These are phyloP conservation scores for Sporothrix luriei DNA, from an alignment of 2,329 filamentous ascomycete species.

Conservation along the genomic window DNA sequence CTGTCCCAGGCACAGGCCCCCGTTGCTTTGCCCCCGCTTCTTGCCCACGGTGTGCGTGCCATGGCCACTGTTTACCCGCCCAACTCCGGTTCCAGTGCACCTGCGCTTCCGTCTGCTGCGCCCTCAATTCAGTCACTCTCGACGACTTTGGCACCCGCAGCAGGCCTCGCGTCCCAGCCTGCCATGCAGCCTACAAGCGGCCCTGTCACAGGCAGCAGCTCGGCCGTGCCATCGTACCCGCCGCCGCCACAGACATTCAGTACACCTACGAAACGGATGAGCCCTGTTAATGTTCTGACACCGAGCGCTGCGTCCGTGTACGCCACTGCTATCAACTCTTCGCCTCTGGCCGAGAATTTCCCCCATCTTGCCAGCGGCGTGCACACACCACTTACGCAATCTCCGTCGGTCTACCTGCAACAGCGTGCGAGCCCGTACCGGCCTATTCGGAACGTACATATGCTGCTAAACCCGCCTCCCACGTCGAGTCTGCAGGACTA, in stretches of 20 bases:
- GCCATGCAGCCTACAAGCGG: slow-evolving; percentile 23
- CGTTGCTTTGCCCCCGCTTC: slow-evolving; percentile 64
- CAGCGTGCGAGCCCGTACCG: slow-evolving; percentile 91
- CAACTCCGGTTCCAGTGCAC: slow-evolving; percentile 43
- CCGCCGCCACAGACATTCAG: slow-evolving; percentile 43
- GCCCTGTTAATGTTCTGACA: slow-evolving; percentile 50
- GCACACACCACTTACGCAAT: slow-evolving; percentile 71
- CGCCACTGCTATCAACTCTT: slow-evolving; percentile 65
- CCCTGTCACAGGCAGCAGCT: slow-evolving; percentile 28
- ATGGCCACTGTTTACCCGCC: slow-evolving; percentile 76
- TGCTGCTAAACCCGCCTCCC: slow-evolving; percentile 84
- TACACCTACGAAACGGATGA: slow-evolving; percentile 58
- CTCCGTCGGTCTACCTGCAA: slow-evolving; percentile 83
- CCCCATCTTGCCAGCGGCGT: slow-evolving; percentile 48
- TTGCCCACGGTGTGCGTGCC: slow-evolving; percentile 64
- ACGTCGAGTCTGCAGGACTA: slow-evolving; percentile 77
- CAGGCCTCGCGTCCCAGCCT: slow-evolving; percentile 19
- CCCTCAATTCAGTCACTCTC: slow-evolving; percentile 43
- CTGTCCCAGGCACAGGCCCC: slow-evolving; percentile 46
- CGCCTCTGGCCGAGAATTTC: slow-evolving; percentile 67
- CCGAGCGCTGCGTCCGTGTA: slow-evolving; percentile 49
- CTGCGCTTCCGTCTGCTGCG: slow-evolving; percentile 43
- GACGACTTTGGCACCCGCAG: not conserved
- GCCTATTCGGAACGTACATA: slow-evolving; percentile 85
- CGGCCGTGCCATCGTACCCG: slow-evolving; percentile 33